A percentile compares a stretch with the other conserved stretches of the same genome.
These are phyloP conservation scores for Aspergillus wentii DNA, from an alignment of 495 filamentous ascomycete species.

Conservation along the genomic window DNA sequence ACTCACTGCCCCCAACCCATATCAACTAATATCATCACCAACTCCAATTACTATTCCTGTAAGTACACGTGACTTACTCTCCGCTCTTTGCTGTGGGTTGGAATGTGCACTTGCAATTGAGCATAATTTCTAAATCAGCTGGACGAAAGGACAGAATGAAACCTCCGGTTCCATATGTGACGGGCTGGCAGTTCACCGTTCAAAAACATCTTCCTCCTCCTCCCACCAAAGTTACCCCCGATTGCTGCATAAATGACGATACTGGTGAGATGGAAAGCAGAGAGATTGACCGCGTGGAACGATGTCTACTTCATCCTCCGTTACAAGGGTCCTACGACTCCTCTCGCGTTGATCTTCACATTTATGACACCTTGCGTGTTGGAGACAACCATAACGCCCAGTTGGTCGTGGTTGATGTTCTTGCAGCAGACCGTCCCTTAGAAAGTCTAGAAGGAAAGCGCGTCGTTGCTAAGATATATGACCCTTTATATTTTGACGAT, in stretches of 20 bases:
- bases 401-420: slow-evolving; percentile 14
- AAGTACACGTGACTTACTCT: no score
- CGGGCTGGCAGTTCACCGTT: slow-evolving; percentile 16
- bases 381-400: slow-evolving; percentile 20
- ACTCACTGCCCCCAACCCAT: no score
- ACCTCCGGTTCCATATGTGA: slow-evolving; percentile 12
- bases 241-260: slow-evolving; percentile 20
- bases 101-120: no score
- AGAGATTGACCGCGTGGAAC: slow-evolving; percentile 12
- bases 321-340: slow-evolving; percentile 8
- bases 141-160: no score
- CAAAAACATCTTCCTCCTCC: slow-evolving; percentile 10
- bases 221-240: slow-evolving; percentile 9
- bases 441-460: slow-evolving; percentile 6
- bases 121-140: no score
- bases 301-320: slow-evolving; percentile 19
- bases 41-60: no score
- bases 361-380: slow-evolving; percentile 14
- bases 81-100: no score
- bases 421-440: slow-evolving; percentile 1
- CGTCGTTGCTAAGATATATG: slow-evolving; percentile 26
- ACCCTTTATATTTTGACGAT: slow-evolving; percentile 25
- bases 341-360: slow-evolving; percentile 11
- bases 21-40: no score
- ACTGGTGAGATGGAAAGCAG: slow-evolving; percentile 9